Conservation (phyloP, 2,329 filamentous ascomycete species). For the Taxawa tesnikishii region DNA sequence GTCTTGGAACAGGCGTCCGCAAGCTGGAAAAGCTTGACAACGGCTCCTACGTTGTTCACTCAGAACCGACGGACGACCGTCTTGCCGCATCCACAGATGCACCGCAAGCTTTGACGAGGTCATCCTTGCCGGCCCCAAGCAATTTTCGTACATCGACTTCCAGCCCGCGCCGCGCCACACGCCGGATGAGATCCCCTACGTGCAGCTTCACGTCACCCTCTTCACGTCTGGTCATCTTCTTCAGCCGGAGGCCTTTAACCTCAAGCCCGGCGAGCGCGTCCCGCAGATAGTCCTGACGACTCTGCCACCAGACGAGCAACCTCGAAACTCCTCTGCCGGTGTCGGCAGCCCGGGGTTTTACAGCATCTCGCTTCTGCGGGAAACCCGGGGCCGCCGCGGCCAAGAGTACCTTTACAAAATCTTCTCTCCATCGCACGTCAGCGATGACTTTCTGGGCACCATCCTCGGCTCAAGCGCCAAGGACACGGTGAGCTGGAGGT, state of each 20-base stretch:
- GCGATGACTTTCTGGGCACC: slow-evolving; percentile 32
- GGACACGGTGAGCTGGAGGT: slow-evolving; percentile 56
- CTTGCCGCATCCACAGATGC: not conserved
- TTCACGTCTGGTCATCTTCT: slow-evolving; percentile 68
- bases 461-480: slow-evolving; percentile 32
- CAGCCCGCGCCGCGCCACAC: slow-evolving; percentile 28
- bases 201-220: slow-evolving; percentile 75
- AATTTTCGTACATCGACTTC: slow-evolving; percentile 60
- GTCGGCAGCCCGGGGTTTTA: slow-evolving; percentile 71
- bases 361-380: slow-evolving; percentile 65
- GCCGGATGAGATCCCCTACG: slow-evolving; percentile 76
- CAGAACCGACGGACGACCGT: slow-evolving; percentile 1
- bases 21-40: slow-evolving; percentile 2
- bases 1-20: slow-evolving; percentile 56
- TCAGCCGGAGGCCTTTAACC: slow-evolving; percentile 59
- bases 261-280: slow-evolving; percentile 43
- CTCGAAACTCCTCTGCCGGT: slow-evolving; percentile 35
- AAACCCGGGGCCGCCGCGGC: slow-evolving; percentile 43
- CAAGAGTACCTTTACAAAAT: slow-evolving; percentile 53
- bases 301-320: slow-evolving; percentile 48
- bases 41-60: slow-evolving; percentile 2
- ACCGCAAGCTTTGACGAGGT: slow-evolving; percentile 56
- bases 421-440: slow-evolving; percentile 44
- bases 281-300: slow-evolving; percentile 78
- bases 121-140: slow-evolving; percentile 70